Conservation (phyloP, 805 yeast species). For the Saccharomycopsis schoenii region DNA sequence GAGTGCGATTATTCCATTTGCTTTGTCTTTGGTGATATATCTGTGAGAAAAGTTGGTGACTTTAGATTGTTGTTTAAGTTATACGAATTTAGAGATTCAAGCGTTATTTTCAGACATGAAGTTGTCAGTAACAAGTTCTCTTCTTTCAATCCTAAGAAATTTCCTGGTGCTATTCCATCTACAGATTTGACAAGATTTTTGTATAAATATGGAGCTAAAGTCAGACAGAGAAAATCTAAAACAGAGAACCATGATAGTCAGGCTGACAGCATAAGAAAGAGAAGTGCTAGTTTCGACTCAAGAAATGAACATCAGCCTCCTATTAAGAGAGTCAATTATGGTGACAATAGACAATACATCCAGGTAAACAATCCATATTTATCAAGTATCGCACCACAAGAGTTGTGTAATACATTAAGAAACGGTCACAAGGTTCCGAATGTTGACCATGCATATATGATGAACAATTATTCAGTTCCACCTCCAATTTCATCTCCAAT, state of each 20-base stretch:
- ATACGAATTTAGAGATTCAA: constrained; percentile 23
- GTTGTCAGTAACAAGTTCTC: constrained; percentile 21
- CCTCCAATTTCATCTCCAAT: background rate
- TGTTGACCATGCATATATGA: background rate
- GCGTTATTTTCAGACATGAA: constrained; percentile 20
- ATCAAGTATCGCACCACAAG: background rate
- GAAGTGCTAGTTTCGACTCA: background rate
- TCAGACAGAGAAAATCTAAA: constrained; percentile 24
- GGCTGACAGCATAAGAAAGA: background rate
- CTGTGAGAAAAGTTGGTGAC: constrained; percentile 24
- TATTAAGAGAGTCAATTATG: background rate
- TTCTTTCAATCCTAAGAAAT: constrained; percentile 26
- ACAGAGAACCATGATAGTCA: constrained; percentile 1
- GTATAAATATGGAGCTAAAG: constrained; percentile 26
- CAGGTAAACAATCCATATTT: background rate
- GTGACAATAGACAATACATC: background rate
- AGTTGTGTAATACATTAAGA: background rate
- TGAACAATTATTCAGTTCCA: background rate
- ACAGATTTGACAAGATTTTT: constrained; percentile 25
- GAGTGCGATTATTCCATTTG: constrained; percentile 21
- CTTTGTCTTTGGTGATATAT: constrained; percentile 26
- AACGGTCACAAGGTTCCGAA: background rate
- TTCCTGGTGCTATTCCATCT: constrained; percentile 25
- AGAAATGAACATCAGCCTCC: background rate
- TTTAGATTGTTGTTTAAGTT: constrained; percentile 23